Evolutionary conservation across 2,329 filamentous ascomycete species (phyloP).

Genomic region (Zymoseptoria brevis): DNA sequence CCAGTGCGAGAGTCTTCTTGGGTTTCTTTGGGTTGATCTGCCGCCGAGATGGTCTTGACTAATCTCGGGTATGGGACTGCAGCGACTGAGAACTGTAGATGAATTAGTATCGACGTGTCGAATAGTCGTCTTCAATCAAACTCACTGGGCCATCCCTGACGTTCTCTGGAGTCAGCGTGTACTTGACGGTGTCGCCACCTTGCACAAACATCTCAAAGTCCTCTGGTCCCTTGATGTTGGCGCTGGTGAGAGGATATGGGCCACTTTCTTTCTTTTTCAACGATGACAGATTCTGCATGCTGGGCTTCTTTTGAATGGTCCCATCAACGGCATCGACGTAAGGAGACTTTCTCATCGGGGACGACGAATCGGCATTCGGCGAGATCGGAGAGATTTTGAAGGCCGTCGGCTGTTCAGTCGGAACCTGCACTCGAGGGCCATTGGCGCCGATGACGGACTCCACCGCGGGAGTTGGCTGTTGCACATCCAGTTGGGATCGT

Average conservation of each 20-base stretch:
- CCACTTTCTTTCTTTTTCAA: constrained; percentile 16
- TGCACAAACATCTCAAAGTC: constrained; percentile 44
- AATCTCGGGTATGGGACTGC: constrained; percentile 7
- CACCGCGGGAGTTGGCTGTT: constrained; percentile 2
- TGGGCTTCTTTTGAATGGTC: constrained; percentile 23
- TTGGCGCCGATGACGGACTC: neutral
- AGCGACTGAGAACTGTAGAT: constrained; percentile 7
- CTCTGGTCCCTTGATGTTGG: constrained; percentile 28
- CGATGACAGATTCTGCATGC: constrained; percentile 20
- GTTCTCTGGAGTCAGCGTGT: constrained; percentile 41
- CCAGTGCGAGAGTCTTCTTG: constrained; percentile 12
- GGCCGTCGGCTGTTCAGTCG: constrained; percentile 11
- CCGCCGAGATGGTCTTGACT: neutral
- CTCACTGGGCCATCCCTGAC: constrained; percentile 40
- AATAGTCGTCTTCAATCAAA: constrained; percentile 8
- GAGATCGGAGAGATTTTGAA: constrained; percentile 14
- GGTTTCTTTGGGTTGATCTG: neutral
- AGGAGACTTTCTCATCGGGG: constrained; percentile 7
- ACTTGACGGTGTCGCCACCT: constrained; percentile 43
- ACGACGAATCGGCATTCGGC: constrained; percentile 9
- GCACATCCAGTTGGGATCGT: neutral
- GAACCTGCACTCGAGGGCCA: neutral
- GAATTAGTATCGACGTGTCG: neutral
- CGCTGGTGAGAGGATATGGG: constrained; percentile 23
- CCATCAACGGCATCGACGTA: constrained; percentile 5